Evolutionary conservation across 345 rosid species (phyloP), one percentile per base, ranked within the genome.

Genomic region (Boechera retrofracta): DNA sequence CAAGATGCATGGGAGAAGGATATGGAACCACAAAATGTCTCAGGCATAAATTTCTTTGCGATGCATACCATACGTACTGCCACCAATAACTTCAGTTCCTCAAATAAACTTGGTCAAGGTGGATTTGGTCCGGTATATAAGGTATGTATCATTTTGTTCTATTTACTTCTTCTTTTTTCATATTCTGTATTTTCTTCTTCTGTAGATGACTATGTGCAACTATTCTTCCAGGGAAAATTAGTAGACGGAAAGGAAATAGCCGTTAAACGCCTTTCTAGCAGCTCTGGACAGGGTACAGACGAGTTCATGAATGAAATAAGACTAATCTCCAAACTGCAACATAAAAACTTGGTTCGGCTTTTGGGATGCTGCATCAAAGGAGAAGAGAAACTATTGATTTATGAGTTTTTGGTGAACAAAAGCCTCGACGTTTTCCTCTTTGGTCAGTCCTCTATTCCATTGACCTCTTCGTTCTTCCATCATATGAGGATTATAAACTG

Each of bases 261-360:
- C 0, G 83, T 82, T 52, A 85, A 82, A 76, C 82, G 88, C 56
- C 66, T 87, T 7, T 79, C 90, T 2, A 79, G 79, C 54, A 35
- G 82, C 67, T 85, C 86, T 2, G 83, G 81, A 16, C 89, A 87
- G 62, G 89, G 91, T 28, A 36, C 32, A 31, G 44, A 58, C 5
- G 88, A 87, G 75, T 85, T 87, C 76, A 82, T 63, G 80, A 87
- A 69, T 69, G 85, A 76, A 28, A 73, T 77, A 56, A 61, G 15
- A 38, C 41, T 79, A 51, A 79, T 82, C 28, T 75, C 86, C 63
- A 88, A 83, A 64, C 95, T 91, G 48, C 95, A 91, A 67, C 95
- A 91, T 56, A 74, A 83, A 53, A 89, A 91, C 69, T 87, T 89
- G 61, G 89, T 87, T 3, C 79, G 78, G 65, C 82, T 89, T 54